Base-by-base conservation (phyloP, 495 filamentous ascomycete species). In the Podospora pseudoanserina region DNA sequence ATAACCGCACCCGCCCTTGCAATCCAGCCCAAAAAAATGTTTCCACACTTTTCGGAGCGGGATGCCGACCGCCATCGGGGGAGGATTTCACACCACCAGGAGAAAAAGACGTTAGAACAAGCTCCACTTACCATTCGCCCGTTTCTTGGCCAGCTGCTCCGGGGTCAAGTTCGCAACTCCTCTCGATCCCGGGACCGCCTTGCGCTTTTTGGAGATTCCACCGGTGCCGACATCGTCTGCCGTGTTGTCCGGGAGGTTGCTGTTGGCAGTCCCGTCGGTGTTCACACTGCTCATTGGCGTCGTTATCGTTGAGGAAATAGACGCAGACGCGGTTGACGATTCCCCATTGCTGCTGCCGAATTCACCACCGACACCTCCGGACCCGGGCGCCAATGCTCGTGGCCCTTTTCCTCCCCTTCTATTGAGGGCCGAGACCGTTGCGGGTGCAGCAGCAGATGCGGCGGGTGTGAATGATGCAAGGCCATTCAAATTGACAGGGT, bases 121-220 rank as follows among this genome's bases (percentile, higher is more conserved):
- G 39, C 32, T 32, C 53, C 61, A 71, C 72, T 65, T 28, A 83
- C 81, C 92, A 76, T 93, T 93, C 66, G 90, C 91, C 69, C 92
- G 85, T 77, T 95, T 95, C 81, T 89, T 89, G 1, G 85, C 87
- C 67, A 91, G 77, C 75, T 91, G 88, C 64, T 90, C 88, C 16
- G 88, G 88, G 5, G 88, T 91, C 70, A 91, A 81, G 71, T 88
- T 90, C 63, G 88, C 87, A 19, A 91, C 88, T 15, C 88, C 88
- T 64, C 89, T 83, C 19, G 85, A 79, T 16, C 77, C 77, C 7
- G 77, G 72, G 7, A 71, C 77, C 4, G 76, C 74, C 60, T 78
- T 79, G 39, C 76, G 73, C 71, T 75, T 79, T 71, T 81, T 81
- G 16, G 70, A 75, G 57, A 4, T 56, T 32, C 13, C 39, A 49